A percentile compares a stretch with the other conserved stretches of the same genome.
Conservation (phyloP, 2,329 filamentous ascomycete genomes). For the Ophiostoma piceae region DNA sequence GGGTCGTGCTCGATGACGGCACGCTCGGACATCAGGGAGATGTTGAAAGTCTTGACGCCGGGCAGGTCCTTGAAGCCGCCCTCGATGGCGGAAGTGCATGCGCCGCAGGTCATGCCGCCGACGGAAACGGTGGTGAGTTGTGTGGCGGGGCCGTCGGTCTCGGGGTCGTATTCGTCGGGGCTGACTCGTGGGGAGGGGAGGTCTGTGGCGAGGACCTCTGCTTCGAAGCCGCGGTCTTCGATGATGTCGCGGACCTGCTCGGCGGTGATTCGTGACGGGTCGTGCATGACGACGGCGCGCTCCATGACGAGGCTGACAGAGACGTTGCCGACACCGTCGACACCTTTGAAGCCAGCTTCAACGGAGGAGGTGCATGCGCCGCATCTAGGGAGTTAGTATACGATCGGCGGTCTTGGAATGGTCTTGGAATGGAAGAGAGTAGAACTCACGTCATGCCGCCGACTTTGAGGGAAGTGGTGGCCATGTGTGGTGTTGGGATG, state of each 20-base stretch:
- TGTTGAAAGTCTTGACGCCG: conserved; percentile 70
- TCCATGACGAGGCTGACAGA: conserved; percentile 94
- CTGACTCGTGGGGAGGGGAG: conserved; percentile 51
- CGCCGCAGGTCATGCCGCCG: conserved; percentile 86
- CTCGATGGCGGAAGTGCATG: conserved; percentile 81
- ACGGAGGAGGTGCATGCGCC: conserved; percentile 94
- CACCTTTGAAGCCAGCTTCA: conserved; percentile 79
- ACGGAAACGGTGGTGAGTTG: conserved; percentile 65
- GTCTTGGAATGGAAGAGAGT: not conserved
- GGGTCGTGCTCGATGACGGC: conserved; percentile 80
- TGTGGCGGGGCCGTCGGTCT: conserved; percentile 35
- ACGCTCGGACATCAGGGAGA: conserved; percentile 77
- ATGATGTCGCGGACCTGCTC: conserved; percentile 78
- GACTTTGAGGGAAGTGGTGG: conserved; percentile 84
- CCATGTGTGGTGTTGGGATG: conserved; percentile 59
- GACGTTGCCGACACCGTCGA: conserved; percentile 76
- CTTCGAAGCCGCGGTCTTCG: conserved; percentile 88
- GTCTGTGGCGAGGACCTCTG: conserved; percentile 79
- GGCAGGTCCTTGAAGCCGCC: conserved; percentile 69
- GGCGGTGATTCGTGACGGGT: conserved; percentile 66
- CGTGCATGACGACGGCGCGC: conserved; percentile 88
- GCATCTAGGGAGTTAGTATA: conserved; percentile 50
- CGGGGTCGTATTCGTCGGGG: conserved; percentile 29
- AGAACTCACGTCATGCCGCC: conserved; percentile 72
- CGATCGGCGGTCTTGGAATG: not conserved